Evolutionary conservation across 23 red algal genomes (phyloP).

Genomic region (Gracilariopsis chorda): DNA sequence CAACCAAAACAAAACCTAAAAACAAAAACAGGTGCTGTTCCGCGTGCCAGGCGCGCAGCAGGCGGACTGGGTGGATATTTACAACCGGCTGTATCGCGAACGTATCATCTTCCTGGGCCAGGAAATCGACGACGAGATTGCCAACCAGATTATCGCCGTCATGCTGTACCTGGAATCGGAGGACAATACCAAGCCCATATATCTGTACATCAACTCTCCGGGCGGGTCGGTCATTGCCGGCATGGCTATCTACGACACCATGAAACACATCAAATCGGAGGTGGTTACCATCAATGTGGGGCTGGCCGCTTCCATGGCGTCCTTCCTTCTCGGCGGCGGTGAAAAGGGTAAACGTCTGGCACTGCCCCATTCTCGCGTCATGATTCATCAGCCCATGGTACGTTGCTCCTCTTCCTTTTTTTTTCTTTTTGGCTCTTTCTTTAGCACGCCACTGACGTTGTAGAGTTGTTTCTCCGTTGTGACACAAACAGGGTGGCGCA

Average conservation of each 20-base stretch:
- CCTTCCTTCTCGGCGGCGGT: constrained; percentile 91
- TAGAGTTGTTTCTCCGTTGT: not conserved
- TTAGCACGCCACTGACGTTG: not conserved
- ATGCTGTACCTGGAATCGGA: constrained; percentile 98
- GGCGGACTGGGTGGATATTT: constrained; percentile 99
- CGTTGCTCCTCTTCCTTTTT: not conserved
- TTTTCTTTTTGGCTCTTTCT: too few relatives aligned
- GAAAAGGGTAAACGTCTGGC: constrained; percentile 89
- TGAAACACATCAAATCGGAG: constrained; percentile 98
- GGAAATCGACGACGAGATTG: constrained; percentile 99
- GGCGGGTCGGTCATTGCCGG: constrained; percentile 96
- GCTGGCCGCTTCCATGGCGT: constrained; percentile 96
- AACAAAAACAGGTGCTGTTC: constrained; percentile 69
- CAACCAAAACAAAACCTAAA: not conserved
- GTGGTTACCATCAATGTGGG: constrained; percentile 98
- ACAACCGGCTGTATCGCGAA: constrained; percentile 98
- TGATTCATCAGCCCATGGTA: constrained; percentile 99
- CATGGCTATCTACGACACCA: constrained; percentile 98
- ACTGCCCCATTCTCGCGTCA: constrained; percentile 93
- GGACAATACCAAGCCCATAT: constrained; percentile 99
- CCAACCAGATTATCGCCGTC: constrained; percentile 99
- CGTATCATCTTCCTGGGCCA: constrained; percentile 98
- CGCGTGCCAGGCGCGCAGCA: constrained; percentile 95
- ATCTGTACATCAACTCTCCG: constrained; percentile 99
- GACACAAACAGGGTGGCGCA: constrained; percentile 76